These are phyloP conservation scores for Lentinula edodes DNA, from an alignment of 768 basidiomycete genomes.

Conservation along the genomic window DNA sequence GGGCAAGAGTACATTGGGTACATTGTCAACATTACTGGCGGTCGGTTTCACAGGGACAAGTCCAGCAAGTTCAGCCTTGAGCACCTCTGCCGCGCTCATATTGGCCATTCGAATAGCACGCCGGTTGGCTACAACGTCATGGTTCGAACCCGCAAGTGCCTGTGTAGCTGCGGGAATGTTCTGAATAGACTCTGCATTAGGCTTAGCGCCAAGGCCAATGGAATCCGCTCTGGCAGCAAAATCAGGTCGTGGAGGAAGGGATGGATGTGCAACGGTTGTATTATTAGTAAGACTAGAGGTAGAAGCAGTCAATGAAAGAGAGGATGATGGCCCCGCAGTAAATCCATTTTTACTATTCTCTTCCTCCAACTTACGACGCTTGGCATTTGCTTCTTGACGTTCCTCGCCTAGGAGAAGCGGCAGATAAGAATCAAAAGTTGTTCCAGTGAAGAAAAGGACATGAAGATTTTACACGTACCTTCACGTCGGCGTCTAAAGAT, in stretches of 20 bases:
- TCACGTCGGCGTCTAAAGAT: constrained; percentile 92
- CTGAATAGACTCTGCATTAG: constrained; percentile 51
- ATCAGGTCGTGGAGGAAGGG: constrained; percentile 64
- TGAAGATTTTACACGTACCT: constrained; percentile 48
- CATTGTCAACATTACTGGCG: constrained; percentile 12
- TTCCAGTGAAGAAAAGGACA: not conserved
- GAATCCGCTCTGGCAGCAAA: constrained; percentile 76
- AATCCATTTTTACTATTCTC: constrained; percentile 35
- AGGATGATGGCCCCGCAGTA: constrained; percentile 40
- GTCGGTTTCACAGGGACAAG: constrained; percentile 31
- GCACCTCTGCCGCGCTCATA: constrained; percentile 89
- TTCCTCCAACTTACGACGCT: constrained; percentile 71
- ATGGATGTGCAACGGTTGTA: constrained; percentile 38
- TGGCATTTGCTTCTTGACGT: constrained; percentile 87
- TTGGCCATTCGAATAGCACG: constrained; percentile 93
- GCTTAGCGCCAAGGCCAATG: constrained; percentile 64
- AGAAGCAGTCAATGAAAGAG: constrained; percentile 41
- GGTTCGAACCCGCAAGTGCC: constrained; percentile 81
- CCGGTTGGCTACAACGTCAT: constrained; percentile 85
- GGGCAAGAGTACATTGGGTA: constrained; percentile 33
- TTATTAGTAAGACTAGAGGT: constrained; percentile 32
- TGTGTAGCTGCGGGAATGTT: constrained; percentile 59
- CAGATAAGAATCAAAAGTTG: not conserved
- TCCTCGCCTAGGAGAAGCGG: constrained; percentile 66
- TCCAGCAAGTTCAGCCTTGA: constrained; percentile 80